Base-by-base conservation (phyloP, 2,329 filamentous ascomycete genomes). In the Leptodontidium sp. region DNA sequence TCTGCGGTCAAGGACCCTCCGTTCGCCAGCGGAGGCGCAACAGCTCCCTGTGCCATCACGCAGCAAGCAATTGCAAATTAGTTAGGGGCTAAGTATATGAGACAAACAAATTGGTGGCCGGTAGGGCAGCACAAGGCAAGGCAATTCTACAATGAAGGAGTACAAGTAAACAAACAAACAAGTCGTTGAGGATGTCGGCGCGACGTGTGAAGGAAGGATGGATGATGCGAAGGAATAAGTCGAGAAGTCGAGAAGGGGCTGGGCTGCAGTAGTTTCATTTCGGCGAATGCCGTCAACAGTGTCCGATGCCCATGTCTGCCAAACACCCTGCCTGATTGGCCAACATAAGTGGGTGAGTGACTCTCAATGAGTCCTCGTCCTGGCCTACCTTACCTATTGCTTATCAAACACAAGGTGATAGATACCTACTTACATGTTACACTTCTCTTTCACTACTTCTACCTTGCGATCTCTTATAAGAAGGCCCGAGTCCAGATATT, bases 1-100 rank as follows among this genome's bases (percentile, higher is more conserved):
- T 85, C 83, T 70, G 84, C 78, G 66, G 82, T 78, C 74, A 81
- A 72, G 73, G 75, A 71, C 74, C 69, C 67, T 68, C 74, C 76
- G 74, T 77, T 76, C 26, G 71, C 57, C 24, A 70, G 70, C 68
- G 70, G 75, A 45, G 76, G 76, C 66, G 76, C 77, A 29, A 82
- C 81, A 61, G 80, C 80, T 64, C 76, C 76, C 75, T 78, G 77
- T 70, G 77, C 77, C 78, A 79, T 79, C 29, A 62, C 71, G 68
- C 55, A 64, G 49, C 32, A 58, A 64, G n/a, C 66, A 71, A 58
- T 61, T 67, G 68, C 69, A 68, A 68, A 65, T 74, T 71, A 71
- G 70, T 72, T 62, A 61, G 52, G 63, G 53, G 43, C 68, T 68
- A 57, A 43, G 66, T 69, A 70, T 65, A 70, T 43, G 58, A 52